These are phyloP conservation scores for Lentinula aciculospora DNA, from an alignment of 768 basidiomycete genomes.

Conservation along the genomic window DNA sequence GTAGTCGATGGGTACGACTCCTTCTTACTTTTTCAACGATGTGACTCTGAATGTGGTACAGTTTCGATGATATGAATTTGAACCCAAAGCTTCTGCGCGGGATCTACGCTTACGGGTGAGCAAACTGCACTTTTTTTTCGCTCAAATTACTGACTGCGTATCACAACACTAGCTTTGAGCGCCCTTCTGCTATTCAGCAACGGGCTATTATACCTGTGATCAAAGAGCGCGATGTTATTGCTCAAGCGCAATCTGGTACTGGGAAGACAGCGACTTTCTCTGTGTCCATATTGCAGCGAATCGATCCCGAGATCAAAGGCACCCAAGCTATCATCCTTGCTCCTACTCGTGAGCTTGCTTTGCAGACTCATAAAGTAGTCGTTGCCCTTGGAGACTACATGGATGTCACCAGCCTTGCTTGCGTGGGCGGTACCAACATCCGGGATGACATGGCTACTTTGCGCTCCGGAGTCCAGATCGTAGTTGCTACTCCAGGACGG, in stretches of 20 bases:
- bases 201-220: slow-evolving; percentile 81
- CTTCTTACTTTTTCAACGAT: background rate
- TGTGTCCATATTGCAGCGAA: slow-evolving; percentile 67
- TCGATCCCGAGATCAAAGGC: slow-evolving; percentile 37
- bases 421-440: slow-evolving; percentile 60
- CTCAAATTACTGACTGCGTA: background rate
- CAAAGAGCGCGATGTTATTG: slow-evolving; percentile 80
- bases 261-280: slow-evolving; percentile 84
- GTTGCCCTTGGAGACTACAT: slow-evolving; percentile 70
- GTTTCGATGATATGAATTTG: slow-evolving; percentile 80
- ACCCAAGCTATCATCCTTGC: slow-evolving; percentile 78
- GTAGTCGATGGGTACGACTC: slow-evolving; percentile 64
- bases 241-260: slow-evolving; percentile 79
- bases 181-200: slow-evolving; percentile 75
- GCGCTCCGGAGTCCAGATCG: slow-evolving; percentile 77
- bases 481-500: slow-evolving; percentile 77
- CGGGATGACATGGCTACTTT: slow-evolving; percentile 78
- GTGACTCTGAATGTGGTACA: slow-evolving; percentile 15
- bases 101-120: slow-evolving; percentile 75
- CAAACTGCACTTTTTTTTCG: background rate
- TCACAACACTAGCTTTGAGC: slow-evolving; percentile 55
- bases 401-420: slow-evolving; percentile 46
- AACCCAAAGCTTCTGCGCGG: slow-evolving; percentile 77
- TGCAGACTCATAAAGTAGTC: slow-evolving; percentile 72
- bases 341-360: slow-evolving; percentile 72